Percentiles rank a stretch among this genome's conserved stretches.
Conservation (phyloP, 352 stramenopile genomes). For the Thraustotheca clavata region DNA sequence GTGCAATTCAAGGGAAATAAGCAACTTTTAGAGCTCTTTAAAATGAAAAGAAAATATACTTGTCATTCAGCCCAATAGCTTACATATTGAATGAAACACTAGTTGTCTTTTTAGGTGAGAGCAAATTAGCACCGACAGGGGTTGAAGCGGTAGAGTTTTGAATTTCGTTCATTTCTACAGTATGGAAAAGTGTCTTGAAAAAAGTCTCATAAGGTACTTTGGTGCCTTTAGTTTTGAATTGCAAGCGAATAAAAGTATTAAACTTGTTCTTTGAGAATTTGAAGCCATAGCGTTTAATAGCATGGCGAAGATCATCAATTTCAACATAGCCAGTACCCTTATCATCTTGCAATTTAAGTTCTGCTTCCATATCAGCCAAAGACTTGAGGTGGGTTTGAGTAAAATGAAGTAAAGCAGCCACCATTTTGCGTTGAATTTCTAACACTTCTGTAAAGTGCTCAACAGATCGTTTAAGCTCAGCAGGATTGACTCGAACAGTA, state of each 20-base stretch:
- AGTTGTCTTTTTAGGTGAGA: too few species aligned
- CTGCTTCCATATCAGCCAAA: not conserved
- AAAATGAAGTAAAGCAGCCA: not conserved
- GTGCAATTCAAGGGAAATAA: not conserved
- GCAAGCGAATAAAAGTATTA: constrained; percentile 18
- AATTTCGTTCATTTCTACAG: not conserved
- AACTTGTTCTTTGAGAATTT: constrained; percentile 20
- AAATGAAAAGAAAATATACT: too few species aligned
- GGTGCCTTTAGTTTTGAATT: constrained; percentile 17
- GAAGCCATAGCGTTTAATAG: constrained; percentile 14
- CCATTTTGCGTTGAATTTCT: not conserved
- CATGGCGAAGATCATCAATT: not conserved
- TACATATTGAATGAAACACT: too few species aligned
- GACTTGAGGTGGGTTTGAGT: not conserved
- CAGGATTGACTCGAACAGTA: constrained; percentile 9
- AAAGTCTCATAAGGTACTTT: constrained; percentile 10
- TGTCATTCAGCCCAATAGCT: too few species aligned
- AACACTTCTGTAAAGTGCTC: constrained; percentile 15
- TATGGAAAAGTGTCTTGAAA: not conserved
- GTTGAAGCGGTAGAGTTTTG: too few species aligned
- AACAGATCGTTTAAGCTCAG: constrained; percentile 3
- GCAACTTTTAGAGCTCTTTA: too few species aligned
- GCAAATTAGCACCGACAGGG: too few species aligned
- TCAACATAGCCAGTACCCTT: constrained; percentile 8
- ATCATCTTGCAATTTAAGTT: not conserved